Evolutionary conservation across 306 rosid species (phyloP).

Genomic region (Lagenaria siceraria): DNA sequence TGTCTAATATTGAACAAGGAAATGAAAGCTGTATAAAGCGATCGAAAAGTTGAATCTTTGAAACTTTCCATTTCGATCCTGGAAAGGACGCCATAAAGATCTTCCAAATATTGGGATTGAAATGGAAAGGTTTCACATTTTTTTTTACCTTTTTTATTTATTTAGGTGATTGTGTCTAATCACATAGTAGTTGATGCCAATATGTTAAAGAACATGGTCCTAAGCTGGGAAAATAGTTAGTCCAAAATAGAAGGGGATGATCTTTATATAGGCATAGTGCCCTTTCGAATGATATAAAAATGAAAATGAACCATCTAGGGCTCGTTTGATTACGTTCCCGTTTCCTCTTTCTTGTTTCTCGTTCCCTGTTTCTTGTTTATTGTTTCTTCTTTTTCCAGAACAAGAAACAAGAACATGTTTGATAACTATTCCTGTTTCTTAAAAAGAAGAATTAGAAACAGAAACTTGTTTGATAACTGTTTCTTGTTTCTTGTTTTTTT

Average conservation of each 20-base stretch:
- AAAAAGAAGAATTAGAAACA: too few relatives aligned
- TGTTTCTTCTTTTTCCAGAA: too few relatives aligned
- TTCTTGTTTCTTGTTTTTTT: too few relatives aligned
- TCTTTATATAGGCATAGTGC: too few relatives aligned
- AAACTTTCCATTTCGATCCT: conserved; percentile 11
- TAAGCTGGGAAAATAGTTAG: conserved; percentile 45
- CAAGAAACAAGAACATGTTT: too few relatives aligned
- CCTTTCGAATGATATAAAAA: too few relatives aligned
- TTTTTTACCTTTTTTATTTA: conserved; percentile 16
- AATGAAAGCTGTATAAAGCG: conserved; percentile 31
- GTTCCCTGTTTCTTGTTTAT: too few relatives aligned
- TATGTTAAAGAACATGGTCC: conserved; percentile 35
- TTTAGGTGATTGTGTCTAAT: conserved; percentile 15
- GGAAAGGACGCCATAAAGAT: background rate
- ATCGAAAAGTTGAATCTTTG: conserved; percentile 5
- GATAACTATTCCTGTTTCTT: too few relatives aligned
- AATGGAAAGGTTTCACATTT: conserved; percentile 28
- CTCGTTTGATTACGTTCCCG: too few relatives aligned
- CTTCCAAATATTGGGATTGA: conserved; percentile 1
- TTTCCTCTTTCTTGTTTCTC: too few relatives aligned
- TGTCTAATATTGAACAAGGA: background rate
- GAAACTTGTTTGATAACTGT: too few relatives aligned
- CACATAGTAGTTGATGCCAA: conserved; percentile 28
- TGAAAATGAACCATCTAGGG: too few relatives aligned
- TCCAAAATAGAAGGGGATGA: conserved; percentile 37